Evolutionary conservation across 2,329 filamentous ascomycete genomes (phyloP).

Genomic region (Neurospora sp.): DNA sequence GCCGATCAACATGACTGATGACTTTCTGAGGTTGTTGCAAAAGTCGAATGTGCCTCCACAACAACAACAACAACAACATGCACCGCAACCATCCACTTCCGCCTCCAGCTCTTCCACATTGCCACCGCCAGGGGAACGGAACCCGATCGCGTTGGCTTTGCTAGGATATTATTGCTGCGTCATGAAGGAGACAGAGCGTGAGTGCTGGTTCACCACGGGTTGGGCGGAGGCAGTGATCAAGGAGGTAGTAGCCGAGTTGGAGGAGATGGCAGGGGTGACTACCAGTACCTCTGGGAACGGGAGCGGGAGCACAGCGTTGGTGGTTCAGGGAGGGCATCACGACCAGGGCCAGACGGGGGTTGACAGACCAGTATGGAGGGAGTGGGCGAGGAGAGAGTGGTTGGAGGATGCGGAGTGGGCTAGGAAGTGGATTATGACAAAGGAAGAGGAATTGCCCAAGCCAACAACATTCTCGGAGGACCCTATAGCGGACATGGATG

Average conservation of each 20-base stretch:
- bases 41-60: neutral
- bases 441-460: neutral
- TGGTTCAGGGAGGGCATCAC: neutral
- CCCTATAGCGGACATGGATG: neutral
- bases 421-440: constrained; percentile 8
- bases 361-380: neutral
- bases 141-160: constrained; percentile 13
- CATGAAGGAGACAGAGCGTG: constrained; percentile 10
- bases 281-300: neutral
- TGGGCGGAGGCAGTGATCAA: constrained; percentile 12
- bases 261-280: neutral
- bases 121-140: constrained; percentile 2
- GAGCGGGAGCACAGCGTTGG: neutral
- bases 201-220: constrained; percentile 15
- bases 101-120: neutral
- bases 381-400: constrained; percentile 5
- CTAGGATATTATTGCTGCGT: constrained; percentile 16
- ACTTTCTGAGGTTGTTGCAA: constrained; percentile 10
- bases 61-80: neutral
- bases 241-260: constrained; percentile 8
- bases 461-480: neutral
- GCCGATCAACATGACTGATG: constrained; percentile 12
- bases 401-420: constrained; percentile 14
- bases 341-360: neutral
- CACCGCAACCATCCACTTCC: neutral